Evolutionary conservation across 495 filamentous ascomycete genomes (phyloP), one percentile per base, ranked within the genome.

Genomic region (Darksidea phi): DNA sequence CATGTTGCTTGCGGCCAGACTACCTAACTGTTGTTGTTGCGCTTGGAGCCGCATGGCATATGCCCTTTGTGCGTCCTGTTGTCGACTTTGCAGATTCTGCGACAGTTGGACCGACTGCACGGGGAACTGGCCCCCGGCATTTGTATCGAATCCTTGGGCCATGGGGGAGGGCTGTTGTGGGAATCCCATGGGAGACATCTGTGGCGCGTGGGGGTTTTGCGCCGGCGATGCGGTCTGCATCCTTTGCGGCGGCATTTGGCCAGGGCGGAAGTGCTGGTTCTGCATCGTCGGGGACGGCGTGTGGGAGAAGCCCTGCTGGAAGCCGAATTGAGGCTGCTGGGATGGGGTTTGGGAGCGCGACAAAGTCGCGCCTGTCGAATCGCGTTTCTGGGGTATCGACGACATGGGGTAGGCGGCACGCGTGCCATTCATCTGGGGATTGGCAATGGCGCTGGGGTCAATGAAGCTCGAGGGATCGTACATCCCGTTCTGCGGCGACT

Each of bases 261-360:
- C 59, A 26, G 65, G 79, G 36, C 84, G 80, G 64, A 85, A 89
- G 3, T 83, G 75, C 73, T 94, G 91, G 73, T 92, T 91, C 46
- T 79, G 79, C 78, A 91, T 82, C 67, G 90, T 81, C 47, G 93
- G 93, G 1, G 93, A 97, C 42, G 91, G 92, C 18, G 89, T 93
- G 42, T 85, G 79, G 11, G 91, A 88, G 28, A 86, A 85, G 69
- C 87, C 86, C 71, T 90, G 87, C 72, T 91, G 88, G 32, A 84
- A 84, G 67, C 88, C 78, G 62, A 82, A 79, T 78, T 86, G 79
- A 50, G 80, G 74, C 66, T 82, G 76, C 65, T 95, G 88, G 67
- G 89, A 87, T 28, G 93, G 93, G 26, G 93, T 97, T 67, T 96
- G 92, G 64, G 93, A 92, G 73, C 92, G 90, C 73, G 93, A 96